These are phyloP conservation scores for Fomitopsis pinicola DNA, from an alignment of 1,284 basidiomycete genomes.

Conservation along the genomic window DNA sequence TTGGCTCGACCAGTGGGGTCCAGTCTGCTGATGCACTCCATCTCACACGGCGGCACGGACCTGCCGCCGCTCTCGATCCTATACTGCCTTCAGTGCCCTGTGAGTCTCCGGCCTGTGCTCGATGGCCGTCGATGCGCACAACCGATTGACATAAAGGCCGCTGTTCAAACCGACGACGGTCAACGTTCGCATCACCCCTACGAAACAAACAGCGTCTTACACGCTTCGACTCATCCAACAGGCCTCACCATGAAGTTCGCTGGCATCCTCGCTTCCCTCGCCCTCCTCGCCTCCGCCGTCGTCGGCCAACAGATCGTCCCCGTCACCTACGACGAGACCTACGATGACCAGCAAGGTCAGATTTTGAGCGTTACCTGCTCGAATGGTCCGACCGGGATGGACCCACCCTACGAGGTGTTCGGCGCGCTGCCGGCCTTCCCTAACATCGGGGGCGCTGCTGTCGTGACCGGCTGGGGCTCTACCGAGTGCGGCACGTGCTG, in stretches of 20 bases:
- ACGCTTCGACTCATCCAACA: not conserved
- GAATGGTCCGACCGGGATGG: not conserved
- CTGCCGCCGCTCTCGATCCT: not conserved
- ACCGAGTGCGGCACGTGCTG: not conserved
- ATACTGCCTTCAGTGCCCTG: not conserved
- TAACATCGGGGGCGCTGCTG: not conserved
- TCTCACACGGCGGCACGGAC: not conserved
- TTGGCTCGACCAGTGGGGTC: not conserved
- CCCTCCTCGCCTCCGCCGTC: not conserved
- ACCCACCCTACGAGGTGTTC: not conserved
- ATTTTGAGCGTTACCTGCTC: not conserved
- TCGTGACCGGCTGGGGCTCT: not conserved
- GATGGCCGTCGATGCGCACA: not conserved
- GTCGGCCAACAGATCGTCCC: not conserved
- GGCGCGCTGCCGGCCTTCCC: not conserved
- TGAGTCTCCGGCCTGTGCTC: not conserved
- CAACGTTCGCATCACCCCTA: not conserved
- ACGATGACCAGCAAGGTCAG: not conserved
- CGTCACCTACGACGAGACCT: not conserved
- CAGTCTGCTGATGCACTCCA: not conserved
- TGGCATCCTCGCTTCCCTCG: not conserved
- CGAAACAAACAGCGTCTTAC: not conserved
- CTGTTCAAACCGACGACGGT: not conserved
- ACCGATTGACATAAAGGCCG: not conserved
- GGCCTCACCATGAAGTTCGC: not conserved